A percentile compares a stretch with the other conserved stretches of the same genome.
phyloP scores from a whole-genome alignment of 2,329 filamentous ascomycete genomes.

The Paraconiothyrium brasiliense region DNA sequence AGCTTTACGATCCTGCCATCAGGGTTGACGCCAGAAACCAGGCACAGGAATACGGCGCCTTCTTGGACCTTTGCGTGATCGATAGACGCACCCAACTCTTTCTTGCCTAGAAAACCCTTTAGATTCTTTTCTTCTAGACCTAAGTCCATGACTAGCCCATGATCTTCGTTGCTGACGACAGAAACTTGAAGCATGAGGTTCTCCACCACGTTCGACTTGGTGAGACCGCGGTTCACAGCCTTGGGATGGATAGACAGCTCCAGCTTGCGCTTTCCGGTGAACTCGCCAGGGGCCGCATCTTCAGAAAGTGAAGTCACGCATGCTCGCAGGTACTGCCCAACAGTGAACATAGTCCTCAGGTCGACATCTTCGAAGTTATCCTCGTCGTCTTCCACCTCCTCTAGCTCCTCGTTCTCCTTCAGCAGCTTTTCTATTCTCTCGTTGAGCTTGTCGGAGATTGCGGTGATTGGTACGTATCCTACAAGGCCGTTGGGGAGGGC shows the following conservation, averaged over 20 bases:
- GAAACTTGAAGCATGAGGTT: conserved; percentile 87
- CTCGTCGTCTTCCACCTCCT: conserved; percentile 63
- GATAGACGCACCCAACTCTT: conserved; percentile 75
- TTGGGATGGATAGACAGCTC: conserved; percentile 85
- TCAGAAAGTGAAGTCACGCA: conserved; percentile 82
- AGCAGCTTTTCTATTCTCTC: conserved; percentile 74
- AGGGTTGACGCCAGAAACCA: conserved; percentile 77
- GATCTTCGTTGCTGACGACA: conserved; percentile 91
- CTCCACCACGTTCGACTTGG: conserved; percentile 75
- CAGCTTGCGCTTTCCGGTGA: conserved; percentile 76
- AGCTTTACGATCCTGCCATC: conserved; percentile 88
- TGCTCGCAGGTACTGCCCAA: conserved; percentile 89
- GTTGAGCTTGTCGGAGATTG: conserved; percentile 84
- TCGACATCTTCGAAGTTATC: conserved; percentile 70
- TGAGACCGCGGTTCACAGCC: conserved; percentile 79
- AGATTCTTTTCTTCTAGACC: conserved; percentile 74
- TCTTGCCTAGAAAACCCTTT: conserved; percentile 85
- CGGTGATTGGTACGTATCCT: conserved; percentile 89
- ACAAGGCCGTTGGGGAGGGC: conserved; percentile 91
- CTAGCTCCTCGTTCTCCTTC: conserved; percentile 68
- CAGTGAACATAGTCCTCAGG: conserved; percentile 75
- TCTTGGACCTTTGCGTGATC: conserved; percentile 76
- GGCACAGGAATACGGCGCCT: conserved; percentile 84
- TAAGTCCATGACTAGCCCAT: conserved; percentile 92
- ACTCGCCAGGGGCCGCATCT: conserved; percentile 60